Percentiles rank a stretch among this genome's conserved stretches.
These are phyloP conservation scores for Ramaria rubella DNA, from an alignment of 768 basidiomycete species.

Conservation along the genomic window DNA sequence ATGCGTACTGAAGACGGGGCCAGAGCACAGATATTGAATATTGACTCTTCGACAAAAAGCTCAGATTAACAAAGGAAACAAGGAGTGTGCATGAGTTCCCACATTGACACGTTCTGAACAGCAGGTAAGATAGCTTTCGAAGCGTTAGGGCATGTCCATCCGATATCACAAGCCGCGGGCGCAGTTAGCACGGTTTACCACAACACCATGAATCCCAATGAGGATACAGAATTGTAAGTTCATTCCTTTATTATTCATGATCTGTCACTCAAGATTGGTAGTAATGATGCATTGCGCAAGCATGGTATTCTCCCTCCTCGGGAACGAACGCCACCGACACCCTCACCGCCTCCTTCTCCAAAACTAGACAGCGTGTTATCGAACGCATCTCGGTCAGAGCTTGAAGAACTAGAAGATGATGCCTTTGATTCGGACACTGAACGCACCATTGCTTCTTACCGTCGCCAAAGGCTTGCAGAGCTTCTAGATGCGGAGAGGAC, in stretches of 20 bases:
- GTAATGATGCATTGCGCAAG: constrained; percentile 90
- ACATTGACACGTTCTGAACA: neutral
- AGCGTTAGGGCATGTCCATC: neutral
- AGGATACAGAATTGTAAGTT: constrained; percentile 94
- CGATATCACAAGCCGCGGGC: neutral
- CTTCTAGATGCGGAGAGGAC: constrained; percentile 49
- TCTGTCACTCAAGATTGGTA: constrained; percentile 24
- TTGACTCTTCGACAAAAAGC: too few relatives aligned
- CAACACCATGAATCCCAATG: constrained; percentile 74
- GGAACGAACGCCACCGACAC: constrained; percentile 58
- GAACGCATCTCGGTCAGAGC: constrained; percentile 54
- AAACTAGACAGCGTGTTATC: constrained; percentile 61
- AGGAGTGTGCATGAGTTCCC: too few relatives aligned
- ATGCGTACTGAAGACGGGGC: too few relatives aligned
- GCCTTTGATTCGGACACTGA: constrained; percentile 69
- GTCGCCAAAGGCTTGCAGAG: constrained; percentile 58
- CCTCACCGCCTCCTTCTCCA: constrained; percentile 78
- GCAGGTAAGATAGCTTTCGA: neutral
- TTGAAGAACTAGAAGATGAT: constrained; percentile 67
- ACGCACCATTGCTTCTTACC: constrained; percentile 60
- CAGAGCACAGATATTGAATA: too few relatives aligned
- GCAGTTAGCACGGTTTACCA: neutral
- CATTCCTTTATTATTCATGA: neutral
- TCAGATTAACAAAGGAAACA: too few relatives aligned
- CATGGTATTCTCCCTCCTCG: constrained; percentile 84